phyloP scores from a whole-genome alignment of 176 grass and related monocot genomes.

The Melocanna baccifera region DNA sequence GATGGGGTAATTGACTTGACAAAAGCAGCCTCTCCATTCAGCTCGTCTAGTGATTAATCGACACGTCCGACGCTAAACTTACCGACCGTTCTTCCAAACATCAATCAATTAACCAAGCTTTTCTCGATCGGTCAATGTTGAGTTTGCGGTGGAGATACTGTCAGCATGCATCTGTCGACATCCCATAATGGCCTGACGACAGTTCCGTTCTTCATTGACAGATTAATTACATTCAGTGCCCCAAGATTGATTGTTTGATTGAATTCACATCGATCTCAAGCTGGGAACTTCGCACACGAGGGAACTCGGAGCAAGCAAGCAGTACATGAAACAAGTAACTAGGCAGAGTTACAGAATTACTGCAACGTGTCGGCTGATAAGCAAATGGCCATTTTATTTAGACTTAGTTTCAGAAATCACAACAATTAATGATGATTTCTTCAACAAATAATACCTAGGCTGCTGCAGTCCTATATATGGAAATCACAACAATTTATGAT shows the following conservation, averaged over 20 bases:
- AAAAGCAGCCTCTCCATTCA: not conserved
- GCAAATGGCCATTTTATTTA: not conserved
- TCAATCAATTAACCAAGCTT: not conserved
- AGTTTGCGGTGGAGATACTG: not conserved
- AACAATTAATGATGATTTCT: not conserved
- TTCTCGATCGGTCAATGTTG: not conserved
- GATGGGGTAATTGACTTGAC: too few relatives aligned
- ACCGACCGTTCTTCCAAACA: not conserved
- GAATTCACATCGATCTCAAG: not conserved
- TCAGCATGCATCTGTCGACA: not conserved
- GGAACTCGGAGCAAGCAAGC: too few relatives aligned
- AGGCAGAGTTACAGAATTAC: not conserved
- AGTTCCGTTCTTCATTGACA: too few relatives aligned
- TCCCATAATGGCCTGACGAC: not conserved
- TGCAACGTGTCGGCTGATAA: not conserved
- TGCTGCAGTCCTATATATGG: not conserved
- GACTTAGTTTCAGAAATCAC: not conserved
- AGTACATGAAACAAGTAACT: too few relatives aligned
- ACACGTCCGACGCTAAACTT: not conserved
- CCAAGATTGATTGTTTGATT: not conserved
- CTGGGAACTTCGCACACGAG: not conserved
- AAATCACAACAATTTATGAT: constrained; percentile 17
- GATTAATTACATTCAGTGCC: not conserved
- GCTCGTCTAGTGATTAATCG: not conserved
- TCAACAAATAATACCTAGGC: constrained; percentile 16